Conservation (phyloP, 257 asterid genomes). For the Ehretia macrophylla region DNA sequence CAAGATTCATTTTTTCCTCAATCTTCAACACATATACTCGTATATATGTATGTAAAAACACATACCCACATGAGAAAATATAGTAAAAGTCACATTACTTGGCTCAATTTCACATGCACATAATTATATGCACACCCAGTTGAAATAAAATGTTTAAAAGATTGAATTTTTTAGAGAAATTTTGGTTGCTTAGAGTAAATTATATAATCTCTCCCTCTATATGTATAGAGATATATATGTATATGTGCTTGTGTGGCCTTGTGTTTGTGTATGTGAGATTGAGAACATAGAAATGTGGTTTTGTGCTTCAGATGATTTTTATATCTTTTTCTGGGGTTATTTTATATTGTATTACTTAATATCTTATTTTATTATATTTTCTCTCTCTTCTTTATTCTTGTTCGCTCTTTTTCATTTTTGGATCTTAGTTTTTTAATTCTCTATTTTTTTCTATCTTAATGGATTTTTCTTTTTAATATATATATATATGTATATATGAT, state of each 20-base stretch:
- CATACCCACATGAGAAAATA: slow-evolving; percentile 24
- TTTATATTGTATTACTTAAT: background rate
- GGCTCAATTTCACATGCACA: background rate
- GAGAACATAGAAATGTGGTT: slow-evolving; percentile 13
- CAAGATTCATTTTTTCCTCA: slow-evolving; percentile 61
- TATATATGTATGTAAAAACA: slow-evolving; percentile 15
- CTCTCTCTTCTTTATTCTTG: background rate
- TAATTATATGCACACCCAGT: slow-evolving; percentile 12
- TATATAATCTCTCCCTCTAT: background rate
- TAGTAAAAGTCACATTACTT: slow-evolving; percentile 11
- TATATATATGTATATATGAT: slow-evolving; percentile 1
- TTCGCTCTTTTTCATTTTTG: slow-evolving; percentile 1
- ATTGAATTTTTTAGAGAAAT: background rate
- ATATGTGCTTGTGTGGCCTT: background rate
- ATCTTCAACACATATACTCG: slow-evolving; percentile 14
- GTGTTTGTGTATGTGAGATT: slow-evolving; percentile 1
- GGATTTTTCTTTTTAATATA: background rate
- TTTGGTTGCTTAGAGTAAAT: background rate
- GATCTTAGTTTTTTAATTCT: slow-evolving; percentile 3
- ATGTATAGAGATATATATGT: background rate
- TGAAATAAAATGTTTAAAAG: slow-evolving; percentile 5
- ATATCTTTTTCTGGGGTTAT: background rate
- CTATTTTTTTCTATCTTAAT: background rate
- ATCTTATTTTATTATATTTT: background rate
- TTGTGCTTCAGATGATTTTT: background rate